phyloP scores from a whole-genome alignment of 2,329 filamentous ascomycete species.

The Neopestalotiopsis sp. region DNA sequence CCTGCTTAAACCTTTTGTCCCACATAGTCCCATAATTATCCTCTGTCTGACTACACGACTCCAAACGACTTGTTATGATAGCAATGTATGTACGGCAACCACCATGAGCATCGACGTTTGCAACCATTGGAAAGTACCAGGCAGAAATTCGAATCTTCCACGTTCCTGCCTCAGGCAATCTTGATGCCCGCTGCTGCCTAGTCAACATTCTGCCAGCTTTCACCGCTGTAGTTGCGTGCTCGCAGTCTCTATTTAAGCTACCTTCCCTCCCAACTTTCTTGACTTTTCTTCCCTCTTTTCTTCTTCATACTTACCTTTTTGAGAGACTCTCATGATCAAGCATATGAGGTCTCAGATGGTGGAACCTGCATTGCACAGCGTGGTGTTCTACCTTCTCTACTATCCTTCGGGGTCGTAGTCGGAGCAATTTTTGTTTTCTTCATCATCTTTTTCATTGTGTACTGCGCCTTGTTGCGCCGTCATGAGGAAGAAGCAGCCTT shows the following conservation, averaged over 20 bases:
- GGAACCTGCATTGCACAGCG: slow-evolving; percentile 55
- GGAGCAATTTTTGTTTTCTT: slow-evolving; percentile 50
- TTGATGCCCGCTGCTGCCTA: neutral
- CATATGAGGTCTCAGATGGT: slow-evolving; percentile 42
- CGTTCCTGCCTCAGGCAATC: neutral
- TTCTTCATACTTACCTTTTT: slow-evolving; percentile 44
- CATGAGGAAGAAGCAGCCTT: slow-evolving; percentile 19
- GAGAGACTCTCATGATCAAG: slow-evolving; percentile 39
- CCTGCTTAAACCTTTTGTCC: neutral
- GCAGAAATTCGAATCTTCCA: neutral
- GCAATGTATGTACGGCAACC: too few relatives aligned
- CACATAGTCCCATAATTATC: neutral
- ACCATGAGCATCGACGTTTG: too few relatives aligned
- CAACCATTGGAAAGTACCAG: too few relatives aligned
- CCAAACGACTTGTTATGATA: too few relatives aligned
- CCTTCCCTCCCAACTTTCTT: slow-evolving; percentile 17
- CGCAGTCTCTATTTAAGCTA: slow-evolving; percentile 17
- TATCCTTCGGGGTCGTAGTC: slow-evolving; percentile 54
- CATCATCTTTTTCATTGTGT: slow-evolving; percentile 16
- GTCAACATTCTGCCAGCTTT: slow-evolving; percentile 1
- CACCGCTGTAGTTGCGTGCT: slow-evolving; percentile 12
- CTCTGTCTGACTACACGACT: neutral
- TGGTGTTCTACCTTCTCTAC: slow-evolving; percentile 49
- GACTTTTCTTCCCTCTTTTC: slow-evolving; percentile 25
- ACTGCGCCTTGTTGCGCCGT: slow-evolving; percentile 12